Evolutionary conservation across 2,329 filamentous ascomycete genomes (phyloP), one percentile per base, ranked within the genome.

Genomic region (Apiospora sp.): DNA sequence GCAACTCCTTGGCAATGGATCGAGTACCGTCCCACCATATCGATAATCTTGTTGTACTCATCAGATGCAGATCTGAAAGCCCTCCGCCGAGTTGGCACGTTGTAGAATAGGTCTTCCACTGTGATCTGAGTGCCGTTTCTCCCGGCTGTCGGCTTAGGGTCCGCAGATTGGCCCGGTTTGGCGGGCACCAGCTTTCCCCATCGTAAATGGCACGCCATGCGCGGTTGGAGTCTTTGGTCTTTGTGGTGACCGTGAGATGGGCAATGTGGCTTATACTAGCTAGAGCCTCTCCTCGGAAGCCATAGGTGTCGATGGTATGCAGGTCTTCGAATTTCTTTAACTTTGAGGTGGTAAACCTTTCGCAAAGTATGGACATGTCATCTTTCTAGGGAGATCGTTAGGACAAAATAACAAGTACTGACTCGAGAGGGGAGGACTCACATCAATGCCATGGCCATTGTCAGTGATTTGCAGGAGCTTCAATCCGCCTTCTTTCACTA

Each of bases 201-300:
- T 93, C 90, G 80, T 98, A 99, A 76, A 94, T 91, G 30, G 95
- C 95, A 80, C 94, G 92, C 93, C 94, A 99, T 22, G 96, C 96
- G 82, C 94, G 93, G 76, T 91, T 92, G 0, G 95, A 97, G 61
- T 94, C 92, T 73, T 93, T 92, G 1, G 95, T 98, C 81, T 95
- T 97, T 10, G 97, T 99, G 1, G 96, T 98, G 61, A 99, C 94
- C 4, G 92, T 94, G 30, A 99, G 87, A 84, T 99, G 97, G 46
- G 97, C 96, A 78, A 99, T 98, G 81, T 99, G 96, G 80, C 96
- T 98, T 81, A 99, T 99, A 83, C 96, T 98, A 19, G 96, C 96
- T 71, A 99, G 85, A 4, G 96, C 96, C 83, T 99, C 96, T 71
- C 96, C 96, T 71, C 96, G 93, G 80, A 99, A 99, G n/a, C 96